These are phyloP conservation scores for Rhexocercosporidium sp. DNA, from an alignment of 2,329 filamentous ascomycete species.

Conservation along the genomic window DNA sequence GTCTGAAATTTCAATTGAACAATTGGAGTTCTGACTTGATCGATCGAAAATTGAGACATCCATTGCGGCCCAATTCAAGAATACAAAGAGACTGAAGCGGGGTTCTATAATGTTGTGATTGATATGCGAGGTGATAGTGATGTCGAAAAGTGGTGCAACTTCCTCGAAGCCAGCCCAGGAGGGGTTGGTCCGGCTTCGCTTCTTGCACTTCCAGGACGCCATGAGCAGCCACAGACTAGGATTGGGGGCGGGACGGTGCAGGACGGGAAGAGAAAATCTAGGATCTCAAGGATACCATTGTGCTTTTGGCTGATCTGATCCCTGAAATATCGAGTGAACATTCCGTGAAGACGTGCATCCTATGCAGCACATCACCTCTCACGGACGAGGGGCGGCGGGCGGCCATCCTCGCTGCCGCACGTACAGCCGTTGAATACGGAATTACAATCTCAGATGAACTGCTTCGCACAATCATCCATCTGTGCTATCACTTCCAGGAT, in stretches of 20 bases:
- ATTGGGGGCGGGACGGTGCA: constrained; percentile 29
- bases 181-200: constrained; percentile 12
- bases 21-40: constrained; percentile 6
- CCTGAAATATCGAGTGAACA: constrained; percentile 6
- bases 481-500: not conserved
- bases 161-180: not conserved
- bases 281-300: not conserved
- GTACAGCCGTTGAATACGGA: not conserved
- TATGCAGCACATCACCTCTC: not conserved
- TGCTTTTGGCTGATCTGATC: constrained; percentile 29
- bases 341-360: constrained; percentile 3
- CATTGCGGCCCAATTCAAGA: not conserved
- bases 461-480: not conserved
- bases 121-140: not conserved
- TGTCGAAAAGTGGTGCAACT: not conserved
- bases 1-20: not conserved
- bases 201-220: constrained; percentile 9
- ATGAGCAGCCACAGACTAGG: constrained; percentile 6
- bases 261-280: constrained; percentile 22
- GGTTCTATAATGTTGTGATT: not conserved
- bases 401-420: too few relatives aligned
- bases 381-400: too few relatives aligned
- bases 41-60: constrained; percentile 7
- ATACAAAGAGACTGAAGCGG: constrained; percentile 6
- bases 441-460: not conserved